Evolutionary conservation across 805 yeast genomes (phyloP), one percentile per base, ranked within the genome.

Genomic region (Nakazawaea populi): DNA sequence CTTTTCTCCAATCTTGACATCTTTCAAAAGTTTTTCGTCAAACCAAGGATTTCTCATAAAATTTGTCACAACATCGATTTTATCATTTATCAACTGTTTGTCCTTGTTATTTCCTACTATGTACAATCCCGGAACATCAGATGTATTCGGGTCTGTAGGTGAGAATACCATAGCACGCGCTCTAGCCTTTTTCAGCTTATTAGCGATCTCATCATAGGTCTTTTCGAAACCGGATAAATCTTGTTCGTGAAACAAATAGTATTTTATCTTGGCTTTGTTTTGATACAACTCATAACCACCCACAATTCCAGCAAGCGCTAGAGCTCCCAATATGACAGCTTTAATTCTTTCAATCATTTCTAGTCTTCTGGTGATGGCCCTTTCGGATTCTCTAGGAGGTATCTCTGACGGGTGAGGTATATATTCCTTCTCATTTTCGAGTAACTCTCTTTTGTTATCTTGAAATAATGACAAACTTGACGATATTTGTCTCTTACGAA

Each of bases 31-130:
- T 67, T 75, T 74, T 39, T 77, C 76, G 60, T 89, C 89, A 58
- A 92, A 89, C 56, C 73, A 76, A 1, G 73, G 68, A 5, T 86
- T 65, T 59, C 96, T 73, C 31, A 74, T 63, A 4, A 96, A 95
- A 6, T 76, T 63, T 55, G 72, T 71, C 45, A 72, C 70, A 54
- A 60, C 70, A 45, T 58, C 70, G 46, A 50, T 57, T 52, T 55
- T 55, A 27, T 57, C 57, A 35, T 24, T 59, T 55, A 30, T 60
- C 56, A 4, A 73, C 70, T 31, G 77, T 61, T 10, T 64, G 63
- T 42, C 67, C 57, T 64, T 49, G 59, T 82, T 80, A 54, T 73
- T 75, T 46, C 91, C 92, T 77, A 88, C 83, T 12, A 77, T 59
- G 56, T 82, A 84, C 7, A 85, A 67, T 7, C 89, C 87, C 0